Percentiles rank a stretch among this genome's conserved stretches.
phyloP scores from a whole-genome alignment of 768 basidiomycete species.

The Rhodosporidiobolus sp. region DNA sequence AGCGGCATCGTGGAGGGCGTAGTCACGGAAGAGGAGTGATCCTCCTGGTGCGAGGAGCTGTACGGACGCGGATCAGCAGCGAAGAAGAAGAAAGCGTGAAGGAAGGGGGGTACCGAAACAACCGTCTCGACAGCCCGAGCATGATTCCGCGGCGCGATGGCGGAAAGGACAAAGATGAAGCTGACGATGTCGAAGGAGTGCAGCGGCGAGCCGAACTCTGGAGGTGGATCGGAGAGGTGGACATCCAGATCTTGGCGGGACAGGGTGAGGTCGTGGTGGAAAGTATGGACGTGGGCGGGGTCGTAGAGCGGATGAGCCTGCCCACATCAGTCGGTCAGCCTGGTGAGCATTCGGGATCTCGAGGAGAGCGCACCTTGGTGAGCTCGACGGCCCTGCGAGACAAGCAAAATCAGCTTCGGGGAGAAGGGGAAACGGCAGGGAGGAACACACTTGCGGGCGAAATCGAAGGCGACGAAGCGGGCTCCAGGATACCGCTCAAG shows the following conservation, averaged over 20 bases:
- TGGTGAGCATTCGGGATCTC: no score
- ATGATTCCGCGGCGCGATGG: conserved; percentile 21
- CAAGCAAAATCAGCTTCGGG: background rate
- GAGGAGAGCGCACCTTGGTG: conserved; percentile 7
- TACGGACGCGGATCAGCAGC: background rate
- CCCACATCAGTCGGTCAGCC: background rate
- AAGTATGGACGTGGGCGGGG: conserved; percentile 16
- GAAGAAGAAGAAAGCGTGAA: background rate
- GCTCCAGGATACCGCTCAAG: conserved; percentile 30
- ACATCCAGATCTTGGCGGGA: conserved; percentile 2
- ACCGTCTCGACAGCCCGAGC: conserved; percentile 17
- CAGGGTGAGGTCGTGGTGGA: conserved; percentile 37
- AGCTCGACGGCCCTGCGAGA: conserved; percentile 25
- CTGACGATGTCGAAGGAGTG: conserved; percentile 28
- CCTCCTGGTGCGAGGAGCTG: conserved; percentile 37
- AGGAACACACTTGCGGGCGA: conserved; percentile 19
- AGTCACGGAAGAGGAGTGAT: conserved; percentile 35
- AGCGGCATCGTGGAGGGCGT: conserved; percentile 36
- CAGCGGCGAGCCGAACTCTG: conserved; percentile 7
- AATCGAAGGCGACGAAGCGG: conserved; percentile 32
- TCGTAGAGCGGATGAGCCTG: conserved; percentile 24
- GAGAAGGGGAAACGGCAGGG: background rate
- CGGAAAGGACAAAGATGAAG: conserved; percentile 36
- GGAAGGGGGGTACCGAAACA: background rate
- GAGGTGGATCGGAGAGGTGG: background rate